phyloP scores from a whole-genome alignment of 106 monocot genomes.

The Xerophyta viscosa region DNA sequence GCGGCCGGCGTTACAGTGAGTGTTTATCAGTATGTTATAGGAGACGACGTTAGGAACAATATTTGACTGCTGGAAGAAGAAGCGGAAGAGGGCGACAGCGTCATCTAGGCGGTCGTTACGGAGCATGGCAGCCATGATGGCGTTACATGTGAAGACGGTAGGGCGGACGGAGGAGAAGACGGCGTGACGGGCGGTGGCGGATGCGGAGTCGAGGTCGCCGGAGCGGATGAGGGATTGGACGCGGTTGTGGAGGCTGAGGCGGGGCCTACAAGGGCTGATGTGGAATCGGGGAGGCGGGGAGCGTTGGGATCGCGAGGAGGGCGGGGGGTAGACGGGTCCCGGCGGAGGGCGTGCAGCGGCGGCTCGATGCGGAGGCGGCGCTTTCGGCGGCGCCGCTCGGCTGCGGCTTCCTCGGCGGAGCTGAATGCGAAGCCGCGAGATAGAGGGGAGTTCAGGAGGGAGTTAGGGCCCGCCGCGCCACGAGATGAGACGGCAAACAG shows the following conservation, averaged over 20 bases:
- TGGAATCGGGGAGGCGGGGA: constrained; percentile 84
- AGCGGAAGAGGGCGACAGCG: constrained; percentile 52
- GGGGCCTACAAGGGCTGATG: constrained; percentile 83
- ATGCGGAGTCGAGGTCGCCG: constrained; percentile 64
- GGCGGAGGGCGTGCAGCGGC: constrained; percentile 73
- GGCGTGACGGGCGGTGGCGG: constrained; percentile 54
- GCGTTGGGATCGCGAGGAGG: constrained; percentile 67
- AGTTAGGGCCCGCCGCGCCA: not conserved
- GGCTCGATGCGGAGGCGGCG: constrained; percentile 90
- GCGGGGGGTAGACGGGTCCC: constrained; percentile 36
- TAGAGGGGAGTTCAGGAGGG: constrained; percentile 1
- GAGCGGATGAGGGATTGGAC: constrained; percentile 81
- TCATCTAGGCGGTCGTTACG: constrained; percentile 60
- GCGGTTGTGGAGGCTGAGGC: constrained; percentile 90
- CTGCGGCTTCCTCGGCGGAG: constrained; percentile 91
- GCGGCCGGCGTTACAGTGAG: constrained; percentile 56
- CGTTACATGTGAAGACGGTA: constrained; percentile 98
- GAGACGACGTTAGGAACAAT: constrained; percentile 93
- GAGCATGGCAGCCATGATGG: constrained; percentile 64
- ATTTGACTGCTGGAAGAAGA: constrained; percentile 72
- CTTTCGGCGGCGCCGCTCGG: constrained; percentile 85
- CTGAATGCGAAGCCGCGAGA: constrained; percentile 74
- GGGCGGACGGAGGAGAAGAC: constrained; percentile 69
- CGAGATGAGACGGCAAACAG: constrained; percentile 2
- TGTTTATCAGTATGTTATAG: constrained; percentile 75